Conservation (phyloP, 2,329 filamentous ascomycete species). For the Tolypocladium sp. region DNA sequence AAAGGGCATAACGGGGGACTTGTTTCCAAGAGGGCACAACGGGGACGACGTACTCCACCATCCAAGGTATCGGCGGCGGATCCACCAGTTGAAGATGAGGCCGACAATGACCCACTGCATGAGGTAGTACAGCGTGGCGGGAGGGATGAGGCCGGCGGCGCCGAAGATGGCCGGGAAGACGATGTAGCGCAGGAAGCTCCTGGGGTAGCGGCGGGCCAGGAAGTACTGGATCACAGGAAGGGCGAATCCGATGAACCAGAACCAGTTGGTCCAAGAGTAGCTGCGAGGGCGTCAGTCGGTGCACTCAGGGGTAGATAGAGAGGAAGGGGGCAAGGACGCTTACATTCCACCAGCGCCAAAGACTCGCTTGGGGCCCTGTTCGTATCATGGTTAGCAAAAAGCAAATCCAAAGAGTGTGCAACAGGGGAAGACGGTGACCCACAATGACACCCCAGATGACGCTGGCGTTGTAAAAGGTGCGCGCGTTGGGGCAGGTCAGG, state of each 20-base stretch:
- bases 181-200: conserved; percentile 31
- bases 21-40: not conserved
- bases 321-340: not conserved
- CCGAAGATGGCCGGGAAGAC: conserved; percentile 44
- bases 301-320: not conserved
- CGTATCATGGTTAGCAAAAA: not conserved
- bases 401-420: not conserved
- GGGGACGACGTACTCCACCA: conserved; percentile 39
- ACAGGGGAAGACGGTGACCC: not conserved
- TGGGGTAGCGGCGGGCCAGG: not conserved
- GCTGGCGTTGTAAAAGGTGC: conserved; percentile 49
- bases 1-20: not conserved
- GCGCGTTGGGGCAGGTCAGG: conserved; percentile 45
- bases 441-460: conserved; percentile 52
- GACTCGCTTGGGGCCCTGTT: not conserved
- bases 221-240: not conserved
- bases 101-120: conserved; percentile 45
- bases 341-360: not conserved
- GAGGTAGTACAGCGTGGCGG: conserved; percentile 44
- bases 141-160: conserved; percentile 36
- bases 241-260: not conserved
- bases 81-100: conserved; percentile 42
- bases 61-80: conserved; percentile 36
- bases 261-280: not conserved
- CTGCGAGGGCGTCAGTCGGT: not conserved